Evolutionary conservation across 2,329 filamentous ascomycete genomes (phyloP).

Genomic region (Penicillium sp.): DNA sequence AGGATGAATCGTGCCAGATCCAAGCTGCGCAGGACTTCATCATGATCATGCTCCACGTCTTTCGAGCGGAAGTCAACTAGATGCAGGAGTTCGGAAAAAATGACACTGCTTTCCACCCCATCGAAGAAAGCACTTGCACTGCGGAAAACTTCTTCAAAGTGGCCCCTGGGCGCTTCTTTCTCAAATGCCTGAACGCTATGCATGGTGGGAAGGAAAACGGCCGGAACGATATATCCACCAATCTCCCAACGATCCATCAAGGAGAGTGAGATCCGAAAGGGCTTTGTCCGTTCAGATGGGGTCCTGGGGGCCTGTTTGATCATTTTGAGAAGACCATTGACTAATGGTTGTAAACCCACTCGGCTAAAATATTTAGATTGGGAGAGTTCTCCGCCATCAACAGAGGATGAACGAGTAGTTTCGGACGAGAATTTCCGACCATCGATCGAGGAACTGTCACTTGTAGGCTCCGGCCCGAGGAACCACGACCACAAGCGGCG

Average conservation of each 20-base stretch:
- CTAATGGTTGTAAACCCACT: conserved; percentile 72
- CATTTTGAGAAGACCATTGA: conserved; percentile 72
- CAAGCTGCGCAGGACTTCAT: conserved; percentile 61
- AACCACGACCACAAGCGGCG: conserved; percentile 95
- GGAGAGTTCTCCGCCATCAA: conserved; percentile 50
- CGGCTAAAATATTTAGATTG: conserved; percentile 79
- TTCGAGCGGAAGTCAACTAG: conserved; percentile 57
- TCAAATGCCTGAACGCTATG: conserved; percentile 76
- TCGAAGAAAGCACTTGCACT: conserved; percentile 97
- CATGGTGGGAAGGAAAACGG: conserved; percentile 83
- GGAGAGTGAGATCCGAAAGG: conserved; percentile 88
- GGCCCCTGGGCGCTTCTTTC: conserved; percentile 61
- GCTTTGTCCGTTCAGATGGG: conserved; percentile 70
- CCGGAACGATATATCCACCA: conserved; percentile 81
- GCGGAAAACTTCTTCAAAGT: conserved; percentile 82
- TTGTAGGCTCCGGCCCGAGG: conserved; percentile 68
- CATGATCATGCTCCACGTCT: conserved; percentile 49
- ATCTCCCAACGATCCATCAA: conserved; percentile 99
- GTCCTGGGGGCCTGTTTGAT: conserved; percentile 58
- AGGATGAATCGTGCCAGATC: conserved; percentile 78
- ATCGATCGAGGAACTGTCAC: conserved; percentile 34
- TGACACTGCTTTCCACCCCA: conserved; percentile 88
- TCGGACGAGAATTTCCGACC: conserved; percentile 27
- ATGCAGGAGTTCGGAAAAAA: conserved; percentile 78
- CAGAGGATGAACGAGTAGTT: conserved; percentile 25